Conservation (phyloP, 441 rosid species). For the Sinapis alba region DNA sequence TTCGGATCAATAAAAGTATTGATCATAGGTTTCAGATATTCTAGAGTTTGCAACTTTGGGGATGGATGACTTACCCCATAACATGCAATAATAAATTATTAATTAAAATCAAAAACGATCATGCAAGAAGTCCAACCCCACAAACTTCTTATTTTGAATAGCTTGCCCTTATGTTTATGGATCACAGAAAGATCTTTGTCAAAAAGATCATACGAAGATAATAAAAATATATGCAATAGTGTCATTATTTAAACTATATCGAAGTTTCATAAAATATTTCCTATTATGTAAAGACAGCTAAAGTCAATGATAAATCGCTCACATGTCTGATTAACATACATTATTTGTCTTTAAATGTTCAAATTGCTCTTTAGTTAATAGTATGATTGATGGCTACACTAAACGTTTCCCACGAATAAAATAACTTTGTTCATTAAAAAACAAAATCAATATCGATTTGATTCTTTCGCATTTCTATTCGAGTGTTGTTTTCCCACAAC, state of each 20-base stretch:
- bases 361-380: neutral
- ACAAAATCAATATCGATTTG: neutral
- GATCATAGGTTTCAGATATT: neutral
- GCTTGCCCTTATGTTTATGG: neutral
- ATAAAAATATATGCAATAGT: neutral
- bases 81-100: neutral
- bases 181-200: neutral
- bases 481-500: neutral
- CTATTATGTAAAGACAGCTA: neutral
- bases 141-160: neutral
- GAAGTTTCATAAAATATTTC: neutral
- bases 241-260: neutral
- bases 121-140: neutral
- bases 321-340: neutral
- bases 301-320: constrained; percentile 2
- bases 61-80: neutral
- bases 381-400: neutral
- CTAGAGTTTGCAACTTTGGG: neutral
- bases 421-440: neutral
- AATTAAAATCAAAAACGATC: neutral
- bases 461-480: neutral
- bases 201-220: too few relatives aligned
- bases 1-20: neutral
- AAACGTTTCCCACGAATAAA: neutral
- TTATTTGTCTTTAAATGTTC: neutral